Percentiles rank a stretch among this genome's conserved stretches.
Conservation (phyloP, 176 grass and related monocot species). For the Musa beccarii region DNA sequence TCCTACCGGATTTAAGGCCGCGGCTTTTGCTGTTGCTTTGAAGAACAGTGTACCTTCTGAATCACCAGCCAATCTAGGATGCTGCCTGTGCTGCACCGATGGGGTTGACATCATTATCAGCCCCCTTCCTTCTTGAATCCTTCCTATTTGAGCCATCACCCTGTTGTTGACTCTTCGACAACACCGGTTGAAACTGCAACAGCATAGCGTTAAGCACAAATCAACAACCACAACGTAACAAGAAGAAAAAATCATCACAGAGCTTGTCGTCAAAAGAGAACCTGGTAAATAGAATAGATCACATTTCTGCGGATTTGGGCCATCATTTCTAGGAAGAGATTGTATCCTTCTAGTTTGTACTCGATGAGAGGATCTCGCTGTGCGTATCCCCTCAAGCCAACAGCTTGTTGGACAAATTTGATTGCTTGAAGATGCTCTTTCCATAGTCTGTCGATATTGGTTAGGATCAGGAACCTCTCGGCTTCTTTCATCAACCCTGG, state of each 20-base stretch:
- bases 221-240: background rate
- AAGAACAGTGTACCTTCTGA: background rate
- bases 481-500: constrained; percentile 95
- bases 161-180: constrained; percentile 67
- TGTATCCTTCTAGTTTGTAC: constrained; percentile 97
- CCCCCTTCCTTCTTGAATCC: constrained; percentile 40
- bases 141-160: constrained; percentile 44
- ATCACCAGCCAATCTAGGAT: constrained; percentile 5
- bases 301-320: constrained; percentile 96
- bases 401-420: constrained; percentile 97
- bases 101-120: constrained; percentile 29
- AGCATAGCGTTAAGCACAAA: constrained; percentile 11
- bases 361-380: constrained; percentile 95
- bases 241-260: background rate
- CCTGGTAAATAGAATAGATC: constrained; percentile 98
- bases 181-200: constrained; percentile 72
- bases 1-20: background rate
- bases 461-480: constrained; percentile 86
- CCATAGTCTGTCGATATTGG: constrained; percentile 98
- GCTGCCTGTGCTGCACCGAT: constrained; percentile 54
- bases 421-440: constrained; percentile 94
- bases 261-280: constrained; percentile 11
- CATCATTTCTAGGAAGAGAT: constrained; percentile 99
- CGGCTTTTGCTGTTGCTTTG: background rate
- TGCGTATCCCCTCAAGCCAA: constrained; percentile 93